Percentiles rank a stretch among this genome's conserved stretches.
Evolutionary conservation across 2,329 filamentous ascomycete genomes (phyloP).

Genomic region (Sporothrix protearum): DNA sequence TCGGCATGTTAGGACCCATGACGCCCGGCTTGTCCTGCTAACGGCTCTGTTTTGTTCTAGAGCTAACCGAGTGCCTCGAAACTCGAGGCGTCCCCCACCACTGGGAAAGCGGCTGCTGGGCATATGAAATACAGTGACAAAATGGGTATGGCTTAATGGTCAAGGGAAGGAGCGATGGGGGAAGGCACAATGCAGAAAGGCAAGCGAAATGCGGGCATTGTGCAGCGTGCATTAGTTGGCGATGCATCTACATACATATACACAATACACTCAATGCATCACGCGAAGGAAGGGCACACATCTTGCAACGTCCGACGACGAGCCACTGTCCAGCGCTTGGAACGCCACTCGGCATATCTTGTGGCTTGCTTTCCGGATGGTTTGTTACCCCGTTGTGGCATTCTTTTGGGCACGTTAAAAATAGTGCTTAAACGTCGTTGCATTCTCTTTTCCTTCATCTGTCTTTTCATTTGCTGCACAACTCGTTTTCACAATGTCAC

Average conservation of each 20-base stretch:
- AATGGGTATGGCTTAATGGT: neutral
- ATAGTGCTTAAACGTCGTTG: neutral
- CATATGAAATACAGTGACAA: neutral
- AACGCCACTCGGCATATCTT: neutral
- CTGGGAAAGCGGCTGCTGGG: neutral
- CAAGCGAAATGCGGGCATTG: neutral
- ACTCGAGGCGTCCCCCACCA: neutral
- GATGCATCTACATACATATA: neutral
- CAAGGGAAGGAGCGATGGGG: neutral
- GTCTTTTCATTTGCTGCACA: neutral
- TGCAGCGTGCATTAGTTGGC: neutral
- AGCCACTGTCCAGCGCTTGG: neutral
- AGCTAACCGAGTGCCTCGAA: neutral
- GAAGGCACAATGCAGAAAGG: neutral
- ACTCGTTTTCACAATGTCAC: neutral
- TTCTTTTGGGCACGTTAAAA: neutral
- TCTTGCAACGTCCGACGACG: neutral
- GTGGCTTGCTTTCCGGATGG: neutral
- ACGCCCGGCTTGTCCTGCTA: neutral
- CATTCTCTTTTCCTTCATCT: neutral
- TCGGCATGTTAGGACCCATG: constrained; percentile 6
- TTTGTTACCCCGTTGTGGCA: neutral
- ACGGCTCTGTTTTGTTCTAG: no score
- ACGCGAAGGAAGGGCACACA: neutral
- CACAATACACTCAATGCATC: neutral